phyloP scores from a whole-genome alignment of 116 monocot genomes.

The Zostera marina region DNA sequence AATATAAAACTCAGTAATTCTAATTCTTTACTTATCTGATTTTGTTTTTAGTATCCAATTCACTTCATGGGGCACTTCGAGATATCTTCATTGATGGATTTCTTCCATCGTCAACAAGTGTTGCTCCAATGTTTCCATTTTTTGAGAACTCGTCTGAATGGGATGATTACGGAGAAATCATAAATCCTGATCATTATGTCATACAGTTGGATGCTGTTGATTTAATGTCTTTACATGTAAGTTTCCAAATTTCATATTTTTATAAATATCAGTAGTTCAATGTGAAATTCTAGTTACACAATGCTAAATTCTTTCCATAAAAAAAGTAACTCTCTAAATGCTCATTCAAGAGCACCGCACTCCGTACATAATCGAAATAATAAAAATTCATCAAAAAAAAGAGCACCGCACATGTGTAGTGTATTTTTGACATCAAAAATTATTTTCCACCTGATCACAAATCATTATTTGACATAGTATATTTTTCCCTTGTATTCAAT shows the following conservation, averaged over 20 bases:
- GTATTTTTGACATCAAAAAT: no score
- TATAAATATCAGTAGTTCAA: background rate
- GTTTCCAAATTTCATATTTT: constrained; percentile 10
- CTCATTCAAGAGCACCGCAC: no score
- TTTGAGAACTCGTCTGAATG: constrained; percentile 73
- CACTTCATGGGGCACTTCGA: constrained; percentile 25
- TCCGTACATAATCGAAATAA: no score
- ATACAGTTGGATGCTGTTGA: constrained; percentile 79
- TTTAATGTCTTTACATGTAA: constrained; percentile 48
- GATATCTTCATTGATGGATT: constrained; percentile 95
- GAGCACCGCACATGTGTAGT: no score
- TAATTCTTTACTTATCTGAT: background rate
- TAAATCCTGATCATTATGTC: constrained; percentile 87
- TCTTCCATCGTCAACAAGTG: constrained; percentile 55
- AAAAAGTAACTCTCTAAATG: no score
- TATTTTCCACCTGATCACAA: no score
- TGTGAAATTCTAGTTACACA: background rate
- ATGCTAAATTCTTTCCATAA: background rate
- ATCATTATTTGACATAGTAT: no score
- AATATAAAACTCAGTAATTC: background rate
- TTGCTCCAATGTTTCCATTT: constrained; percentile 95
- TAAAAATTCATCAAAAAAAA: no score
- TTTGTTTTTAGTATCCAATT: constrained; percentile 24
- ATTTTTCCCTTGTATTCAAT: no score
- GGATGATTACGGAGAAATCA: constrained; percentile 98